Evolutionary conservation across 2,329 filamentous ascomycete genomes (phyloP).

Genomic region (Orbilia brochopaga): DNA sequence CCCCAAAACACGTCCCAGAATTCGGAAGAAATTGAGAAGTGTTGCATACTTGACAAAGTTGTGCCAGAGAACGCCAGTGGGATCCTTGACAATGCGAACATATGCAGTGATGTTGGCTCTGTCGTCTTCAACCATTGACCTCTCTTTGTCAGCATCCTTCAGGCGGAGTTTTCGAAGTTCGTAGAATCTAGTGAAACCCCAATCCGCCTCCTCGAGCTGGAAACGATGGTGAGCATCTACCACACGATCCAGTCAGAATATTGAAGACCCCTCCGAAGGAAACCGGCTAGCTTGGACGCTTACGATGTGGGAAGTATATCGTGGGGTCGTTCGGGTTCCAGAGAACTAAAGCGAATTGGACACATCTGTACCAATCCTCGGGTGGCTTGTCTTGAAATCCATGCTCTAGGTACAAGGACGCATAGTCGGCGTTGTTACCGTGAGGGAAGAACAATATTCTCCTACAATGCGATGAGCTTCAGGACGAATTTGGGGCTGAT

Average conservation of each 20-base stretch:
- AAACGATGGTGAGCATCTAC: conserved; percentile 87
- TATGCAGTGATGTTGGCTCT: conserved; percentile 81
- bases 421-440: conserved; percentile 91
- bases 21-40: conserved; percentile 51
- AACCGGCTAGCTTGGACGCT: conserved; percentile 52
- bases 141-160: conserved; percentile 66
- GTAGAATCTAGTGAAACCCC: conserved; percentile 97
- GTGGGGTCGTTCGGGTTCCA: conserved; percentile 95
- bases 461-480: conserved; percentile 62
- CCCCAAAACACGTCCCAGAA: background rate
- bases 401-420: conserved; percentile 95
- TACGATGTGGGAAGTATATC: conserved; percentile 75
- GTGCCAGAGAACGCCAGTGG: conserved; percentile 87
- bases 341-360: conserved; percentile 90
- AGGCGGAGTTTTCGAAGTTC: conserved; percentile 86
- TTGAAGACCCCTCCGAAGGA: conserved; percentile 11
- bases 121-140: conserved; percentile 79
- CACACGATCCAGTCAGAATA: conserved; percentile 35
- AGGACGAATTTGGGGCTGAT: background rate
- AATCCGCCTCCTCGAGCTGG: conserved; percentile 93
- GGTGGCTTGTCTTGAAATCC: conserved; percentile 79
- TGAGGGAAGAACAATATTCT: conserved; percentile 93
- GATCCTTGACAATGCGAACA: conserved; percentile 80
- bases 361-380: conserved; percentile 94
- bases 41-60: conserved; percentile 74